A percentile compares a stretch with the other conserved stretches of the same genome.
phyloP scores from a whole-genome alignment of 345 rosid species.

The Bruguiera parviflora region DNA sequence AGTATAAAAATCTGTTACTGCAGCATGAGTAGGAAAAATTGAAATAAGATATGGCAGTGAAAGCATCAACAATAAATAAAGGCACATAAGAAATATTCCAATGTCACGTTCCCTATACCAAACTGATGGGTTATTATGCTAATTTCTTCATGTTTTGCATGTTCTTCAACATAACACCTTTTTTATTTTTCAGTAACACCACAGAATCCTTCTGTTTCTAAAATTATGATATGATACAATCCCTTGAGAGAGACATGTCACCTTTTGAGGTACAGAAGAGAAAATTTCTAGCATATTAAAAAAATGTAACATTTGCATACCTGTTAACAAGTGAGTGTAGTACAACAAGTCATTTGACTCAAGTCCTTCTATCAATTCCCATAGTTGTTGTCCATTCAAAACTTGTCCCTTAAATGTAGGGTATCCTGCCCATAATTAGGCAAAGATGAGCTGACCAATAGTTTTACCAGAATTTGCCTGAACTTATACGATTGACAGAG shows the following conservation, averaged over 20 bases:
- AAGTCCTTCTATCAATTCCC: slow-evolving; percentile 89
- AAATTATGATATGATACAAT: neutral
- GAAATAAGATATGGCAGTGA: too few species aligned
- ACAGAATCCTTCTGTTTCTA: neutral
- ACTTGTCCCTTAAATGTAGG: slow-evolving; percentile 95
- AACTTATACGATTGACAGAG: slow-evolving; percentile 33
- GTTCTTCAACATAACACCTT: too few species aligned
- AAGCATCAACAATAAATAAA: too few species aligned
- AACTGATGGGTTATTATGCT: too few species aligned
- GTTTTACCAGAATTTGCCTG: slow-evolving; percentile 16
- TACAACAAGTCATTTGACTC: slow-evolving; percentile 70
- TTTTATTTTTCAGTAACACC: neutral
- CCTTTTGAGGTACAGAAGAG: neutral
- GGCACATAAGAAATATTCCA: too few species aligned
- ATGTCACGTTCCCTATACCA: too few species aligned
- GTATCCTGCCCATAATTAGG: slow-evolving; percentile 56
- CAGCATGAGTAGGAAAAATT: too few species aligned
- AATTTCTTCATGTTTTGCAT: too few species aligned
- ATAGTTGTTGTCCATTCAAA: slow-evolving; percentile 81
- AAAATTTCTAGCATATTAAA: neutral
- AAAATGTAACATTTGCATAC: slow-evolving; percentile 23
- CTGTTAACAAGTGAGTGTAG: slow-evolving; percentile 93
- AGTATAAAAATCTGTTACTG: too few species aligned
- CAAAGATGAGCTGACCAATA: slow-evolving; percentile 7
- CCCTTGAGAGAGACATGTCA: neutral